Percentiles rank a stretch among this genome's conserved stretches.
Conservation (phyloP, 2,329 filamentous ascomycete species). For the Plectosphaerella sp. region DNA sequence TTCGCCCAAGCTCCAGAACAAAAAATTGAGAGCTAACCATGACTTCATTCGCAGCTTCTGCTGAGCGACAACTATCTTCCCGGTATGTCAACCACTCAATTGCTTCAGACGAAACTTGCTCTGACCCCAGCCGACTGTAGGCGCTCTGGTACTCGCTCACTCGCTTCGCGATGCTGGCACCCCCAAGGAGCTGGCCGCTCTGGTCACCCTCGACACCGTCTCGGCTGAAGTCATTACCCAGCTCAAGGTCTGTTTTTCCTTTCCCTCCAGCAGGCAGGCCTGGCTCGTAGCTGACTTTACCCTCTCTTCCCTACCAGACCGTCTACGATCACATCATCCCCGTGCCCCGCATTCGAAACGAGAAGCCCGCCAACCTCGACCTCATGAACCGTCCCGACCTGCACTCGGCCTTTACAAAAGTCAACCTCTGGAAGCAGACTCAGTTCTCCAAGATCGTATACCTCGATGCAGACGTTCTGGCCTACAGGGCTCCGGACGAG, state of each 20-base stretch:
- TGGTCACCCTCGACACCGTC: slow-evolving; percentile 78
- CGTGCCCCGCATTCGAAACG: slow-evolving; percentile 74
- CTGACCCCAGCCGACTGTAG: slow-evolving; percentile 37
- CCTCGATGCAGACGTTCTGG: slow-evolving; percentile 90
- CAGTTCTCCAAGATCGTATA: slow-evolving; percentile 94
- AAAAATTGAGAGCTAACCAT: slow-evolving; percentile 14
- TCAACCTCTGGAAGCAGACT: slow-evolving; percentile 85
- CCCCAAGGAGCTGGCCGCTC: slow-evolving; percentile 76
- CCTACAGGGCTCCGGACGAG: slow-evolving; percentile 85
- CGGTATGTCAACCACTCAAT: slow-evolving; percentile 49
- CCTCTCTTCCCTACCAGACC: slow-evolving; percentile 42
- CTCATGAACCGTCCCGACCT: slow-evolving; percentile 91
- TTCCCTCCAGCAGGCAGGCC: no score
- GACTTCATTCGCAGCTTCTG: slow-evolving; percentile 61
- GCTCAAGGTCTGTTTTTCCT: slow-evolving; percentile 56
- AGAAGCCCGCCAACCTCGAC: slow-evolving; percentile 74
- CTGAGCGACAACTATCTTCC: slow-evolving; percentile 90
- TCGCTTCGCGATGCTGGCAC: slow-evolving; percentile 89
- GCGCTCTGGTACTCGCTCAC: slow-evolving; percentile 89
- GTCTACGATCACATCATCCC: slow-evolving; percentile 88
- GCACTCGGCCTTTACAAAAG: slow-evolving; percentile 92
- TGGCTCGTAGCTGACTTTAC: background rate
- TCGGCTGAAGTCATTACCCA: slow-evolving; percentile 71
- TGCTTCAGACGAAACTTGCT: slow-evolving; percentile 9
- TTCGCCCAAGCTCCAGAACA: slow-evolving; percentile 1